phyloP scores from a whole-genome alignment of 2,329 filamentous ascomycete species.

The Paradendryphiella salina region DNA sequence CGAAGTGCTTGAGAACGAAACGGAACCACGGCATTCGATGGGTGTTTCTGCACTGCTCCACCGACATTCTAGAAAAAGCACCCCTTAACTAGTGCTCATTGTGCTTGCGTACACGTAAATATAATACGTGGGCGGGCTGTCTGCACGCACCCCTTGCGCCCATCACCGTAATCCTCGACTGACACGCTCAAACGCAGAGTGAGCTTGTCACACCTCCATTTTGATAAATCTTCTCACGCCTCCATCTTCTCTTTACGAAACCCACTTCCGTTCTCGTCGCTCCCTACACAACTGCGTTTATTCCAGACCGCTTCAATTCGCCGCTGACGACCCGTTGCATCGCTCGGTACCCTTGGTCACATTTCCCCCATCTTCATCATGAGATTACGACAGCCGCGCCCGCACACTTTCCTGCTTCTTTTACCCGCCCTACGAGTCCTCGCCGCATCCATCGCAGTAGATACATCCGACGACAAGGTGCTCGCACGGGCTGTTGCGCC shows the following conservation, averaged over 20 bases:
- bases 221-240: constrained; percentile 4
- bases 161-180: constrained; percentile 25
- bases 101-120: constrained; percentile 14
- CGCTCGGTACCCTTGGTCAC: constrained; percentile 12
- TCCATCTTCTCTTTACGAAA: not conserved
- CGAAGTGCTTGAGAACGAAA: constrained; percentile 20
- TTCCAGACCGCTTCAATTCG: not conserved
- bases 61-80: constrained; percentile 9
- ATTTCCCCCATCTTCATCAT: constrained; percentile 50
- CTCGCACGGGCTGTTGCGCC: constrained; percentile 39
- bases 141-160: constrained; percentile 36
- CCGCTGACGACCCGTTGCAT: constrained; percentile 5
- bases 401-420: constrained; percentile 55
- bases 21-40: constrained; percentile 14
- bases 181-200: constrained; percentile 18
- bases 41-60: constrained; percentile 8
- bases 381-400: constrained; percentile 61
- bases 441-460: constrained; percentile 52
- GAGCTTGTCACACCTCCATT: constrained; percentile 10
- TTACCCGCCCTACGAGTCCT: constrained; percentile 64
- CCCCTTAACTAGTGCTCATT: constrained; percentile 24
- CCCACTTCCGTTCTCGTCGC: constrained; percentile 16
- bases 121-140: constrained; percentile 23
- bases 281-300: constrained; percentile 3
- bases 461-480: constrained; percentile 26